Conservation (phyloP, 805 yeast genomes). For the Spathaspora sp. region DNA sequence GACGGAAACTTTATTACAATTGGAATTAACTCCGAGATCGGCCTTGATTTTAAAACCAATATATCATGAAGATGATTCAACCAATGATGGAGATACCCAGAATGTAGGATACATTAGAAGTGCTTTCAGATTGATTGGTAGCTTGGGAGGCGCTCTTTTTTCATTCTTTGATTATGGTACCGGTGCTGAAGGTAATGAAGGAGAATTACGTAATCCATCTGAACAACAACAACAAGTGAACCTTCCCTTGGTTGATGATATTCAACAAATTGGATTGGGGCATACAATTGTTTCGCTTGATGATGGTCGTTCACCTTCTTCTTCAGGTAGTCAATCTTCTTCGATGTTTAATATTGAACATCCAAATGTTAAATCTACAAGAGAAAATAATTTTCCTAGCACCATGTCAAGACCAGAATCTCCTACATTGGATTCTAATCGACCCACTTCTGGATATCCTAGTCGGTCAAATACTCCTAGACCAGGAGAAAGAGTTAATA, state of each 20-base stretch:
- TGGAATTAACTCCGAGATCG: slow-evolving; percentile 69
- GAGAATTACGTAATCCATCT: not conserved
- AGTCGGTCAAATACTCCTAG: slow-evolving; percentile 15
- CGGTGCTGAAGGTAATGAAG: slow-evolving; percentile 10
- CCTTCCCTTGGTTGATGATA: not conserved
- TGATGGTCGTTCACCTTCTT: slow-evolving; percentile 2
- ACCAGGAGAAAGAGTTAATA: slow-evolving; percentile 10
- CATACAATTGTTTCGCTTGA: slow-evolving; percentile 5
- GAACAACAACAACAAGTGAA: not conserved
- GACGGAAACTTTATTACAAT: slow-evolving; percentile 40
- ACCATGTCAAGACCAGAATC: not conserved
- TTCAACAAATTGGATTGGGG: slow-evolving; percentile 1
- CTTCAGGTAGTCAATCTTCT: slow-evolving; percentile 1
- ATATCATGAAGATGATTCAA: slow-evolving; percentile 18
- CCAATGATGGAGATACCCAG: slow-evolving; percentile 1
- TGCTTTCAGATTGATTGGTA: slow-evolving; percentile 8
- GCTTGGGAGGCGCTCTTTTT: slow-evolving; percentile 27
- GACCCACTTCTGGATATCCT: slow-evolving; percentile 4
- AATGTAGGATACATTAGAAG: slow-evolving; percentile 8
- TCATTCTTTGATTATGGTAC: slow-evolving; percentile 42
- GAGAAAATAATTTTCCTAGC: not conserved
- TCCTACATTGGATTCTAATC: slow-evolving; percentile 2
- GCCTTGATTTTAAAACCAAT: slow-evolving; percentile 71
- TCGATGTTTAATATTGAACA: slow-evolving; percentile 6
- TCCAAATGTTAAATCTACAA: not conserved